Evolutionary conservation across 768 basidiomycete species (phyloP), one percentile per base, ranked within the genome.

Genomic region (Pleurotus platypus): DNA sequence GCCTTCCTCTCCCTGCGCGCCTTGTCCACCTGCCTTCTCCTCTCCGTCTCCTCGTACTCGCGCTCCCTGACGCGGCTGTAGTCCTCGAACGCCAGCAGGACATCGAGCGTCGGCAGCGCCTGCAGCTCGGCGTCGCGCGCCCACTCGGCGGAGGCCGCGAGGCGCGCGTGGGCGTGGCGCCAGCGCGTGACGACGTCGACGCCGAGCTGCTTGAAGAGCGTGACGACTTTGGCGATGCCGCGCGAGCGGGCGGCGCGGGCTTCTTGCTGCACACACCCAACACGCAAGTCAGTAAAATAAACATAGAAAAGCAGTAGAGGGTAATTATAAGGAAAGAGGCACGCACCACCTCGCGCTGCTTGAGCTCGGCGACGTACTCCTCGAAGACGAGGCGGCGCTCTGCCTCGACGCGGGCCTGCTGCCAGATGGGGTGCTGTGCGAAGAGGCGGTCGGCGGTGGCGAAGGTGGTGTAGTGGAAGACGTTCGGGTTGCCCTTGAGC

Each of bases 131-230:
- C 63, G 63, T 98, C 94, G 24, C 73, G 70, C 46, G 79, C 82
- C 88, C 90, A 99, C 46, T 89, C 88, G 0, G 86, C 81, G 1
- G 92, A 91, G 16, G 87, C 85, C 7, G 84, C 65, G 39, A 99
- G 82, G 61, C 89, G 77, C 15, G 83, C 79, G 62, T 91, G 89
- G 0, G 94, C 94, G 57, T 84, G 81, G 49, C 90, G 82, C 94
- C 96, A 99, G 18, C 92, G 86, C 0, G 94, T 95, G n/a, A 92
- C 79, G 47, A 98, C 93, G 64, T 95, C 92, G 15, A 98, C 90
- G 50, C 89, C 84, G 45, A 98, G 82, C 38, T 86, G 77, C 65
- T 93, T 92, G 79, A 98, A 91, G 26, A 98, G 78, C 0, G 80
- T 71, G 9, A 94, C 87, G 48, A 99, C 84, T 66, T 92, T 93